Evolutionary conservation across 1,284 basidiomycete genomes (phyloP), one percentile per base, ranked within the genome.

Genomic region (Peniophora sp.): DNA sequence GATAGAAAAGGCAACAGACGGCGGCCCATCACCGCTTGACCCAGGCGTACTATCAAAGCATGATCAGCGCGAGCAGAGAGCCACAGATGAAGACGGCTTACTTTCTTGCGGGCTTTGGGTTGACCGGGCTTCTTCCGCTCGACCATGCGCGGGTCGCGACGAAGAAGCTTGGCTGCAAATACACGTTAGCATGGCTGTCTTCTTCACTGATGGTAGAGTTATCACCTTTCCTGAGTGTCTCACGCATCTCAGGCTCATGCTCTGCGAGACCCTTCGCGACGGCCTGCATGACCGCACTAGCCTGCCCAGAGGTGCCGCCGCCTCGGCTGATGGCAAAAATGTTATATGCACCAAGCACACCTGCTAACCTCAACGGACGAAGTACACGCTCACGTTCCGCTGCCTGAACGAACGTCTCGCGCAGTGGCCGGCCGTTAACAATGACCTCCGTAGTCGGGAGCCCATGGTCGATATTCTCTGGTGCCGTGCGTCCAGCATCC

Each of bases 111-210:
- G 55, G 96, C 92, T 75, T 97, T 97, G 55, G 86, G 83, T 58
- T 83, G 68, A 54, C 90, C 90, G 8, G 96, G 93, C 78, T 98
- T 97, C 74, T 99, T 99, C 59, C 96, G 81, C 73, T 99, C 96
- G 27, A 97, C 94, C 87, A 95, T 92, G 68, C 96, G 88, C 45
- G 93, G 91, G 73, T 99, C 96, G 63, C 96, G 85, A 67, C 84
- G 83, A 54, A 94, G 70, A 36, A 96, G 73, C 71, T 92, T 88
- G 56, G 92, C 95, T 94, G 66, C 0, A 54, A 8, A 59, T 48
- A 32, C 45, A 10, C 11, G 46, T 47, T 22, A 18, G 32, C n/a
- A 11, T 39, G 18, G 54, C 17, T 32, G 35, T 50, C 47, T 36
- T 47, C 9, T n/a, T 24, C 41, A 39, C 23, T 11, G 50, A 47